Evolutionary conservation across 2,329 filamentous ascomycete species (phyloP).

Genomic region (Ustulina deusta): DNA sequence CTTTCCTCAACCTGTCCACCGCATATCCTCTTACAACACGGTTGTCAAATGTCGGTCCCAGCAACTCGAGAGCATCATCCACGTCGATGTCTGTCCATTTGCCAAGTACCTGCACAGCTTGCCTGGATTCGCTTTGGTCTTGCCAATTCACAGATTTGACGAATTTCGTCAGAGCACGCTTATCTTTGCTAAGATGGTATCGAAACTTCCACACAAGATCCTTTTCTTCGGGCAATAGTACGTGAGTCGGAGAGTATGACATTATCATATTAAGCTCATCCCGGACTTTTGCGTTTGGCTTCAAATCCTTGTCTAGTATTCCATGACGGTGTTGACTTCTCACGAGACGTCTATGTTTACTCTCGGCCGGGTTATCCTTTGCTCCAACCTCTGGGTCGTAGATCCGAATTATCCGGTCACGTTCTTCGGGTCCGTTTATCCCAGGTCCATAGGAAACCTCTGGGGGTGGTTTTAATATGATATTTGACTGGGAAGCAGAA

Average conservation of each 20-base stretch:
- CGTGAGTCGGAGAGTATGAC: constrained; percentile 91
- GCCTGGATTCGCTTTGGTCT: constrained; percentile 84
- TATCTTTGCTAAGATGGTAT: constrained; percentile 93
- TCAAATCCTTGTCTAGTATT: constrained; percentile 93
- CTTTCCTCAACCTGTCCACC: constrained; percentile 89
- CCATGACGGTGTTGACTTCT: constrained; percentile 90
- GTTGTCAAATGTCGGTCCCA: constrained; percentile 93
- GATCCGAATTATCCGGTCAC: constrained; percentile 78
- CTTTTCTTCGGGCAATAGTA: constrained; percentile 89
- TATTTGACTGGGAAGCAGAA: constrained; percentile 72
- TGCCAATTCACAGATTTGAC: constrained; percentile 98
- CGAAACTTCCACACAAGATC: constrained; percentile 98
- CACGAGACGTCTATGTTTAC: constrained; percentile 91
- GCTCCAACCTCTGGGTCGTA: constrained; percentile 95
- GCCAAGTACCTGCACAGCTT: constrained; percentile 88
- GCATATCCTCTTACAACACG: constrained; percentile 90
- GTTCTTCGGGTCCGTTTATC: constrained; percentile 75
- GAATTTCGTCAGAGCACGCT: constrained; percentile 93
- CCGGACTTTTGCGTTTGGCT: constrained; percentile 94
- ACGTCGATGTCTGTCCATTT: constrained; percentile 98
- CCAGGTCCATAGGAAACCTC: constrained; percentile 92
- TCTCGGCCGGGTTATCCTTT: constrained; percentile 91
- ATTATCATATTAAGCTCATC: constrained; percentile 94
- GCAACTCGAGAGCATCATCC: constrained; percentile 92
- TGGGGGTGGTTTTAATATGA: constrained; percentile 82